Percentiles rank a stretch among this genome's conserved stretches.
Conservation (phyloP, 306 rosid species). For the Inga leiocalycina region DNA sequence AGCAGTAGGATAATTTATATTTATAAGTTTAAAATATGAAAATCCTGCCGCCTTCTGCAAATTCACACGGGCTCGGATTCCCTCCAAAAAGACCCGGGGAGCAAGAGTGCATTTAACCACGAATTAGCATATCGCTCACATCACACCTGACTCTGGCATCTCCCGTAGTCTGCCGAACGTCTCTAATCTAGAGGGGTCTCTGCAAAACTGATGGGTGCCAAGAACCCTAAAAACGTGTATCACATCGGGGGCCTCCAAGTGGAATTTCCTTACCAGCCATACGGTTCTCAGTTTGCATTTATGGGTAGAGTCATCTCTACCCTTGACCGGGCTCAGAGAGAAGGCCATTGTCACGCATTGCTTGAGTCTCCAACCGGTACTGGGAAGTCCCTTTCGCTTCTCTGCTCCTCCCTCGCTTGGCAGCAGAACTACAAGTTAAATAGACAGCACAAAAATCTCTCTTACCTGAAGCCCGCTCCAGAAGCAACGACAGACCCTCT, state of each 20-base stretch:
- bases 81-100: slow-evolving; percentile 32
- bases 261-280: slow-evolving; percentile 88
- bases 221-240: slow-evolving; percentile 56
- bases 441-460: slow-evolving; percentile 32
- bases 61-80: slow-evolving; percentile 25
- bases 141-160: background rate
- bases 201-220: slow-evolving; percentile 42
- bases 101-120: background rate
- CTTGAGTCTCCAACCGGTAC: slow-evolving; percentile 97
- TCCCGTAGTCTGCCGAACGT: background rate
- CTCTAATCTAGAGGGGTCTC: slow-evolving; percentile 35
- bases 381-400: slow-evolving; percentile 93
- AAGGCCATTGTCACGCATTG: slow-evolving; percentile 90
- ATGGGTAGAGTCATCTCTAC: slow-evolving; percentile 92
- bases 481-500: slow-evolving; percentile 68
- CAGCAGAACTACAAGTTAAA: slow-evolving; percentile 58
- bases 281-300: slow-evolving; percentile 84
- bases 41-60: slow-evolving; percentile 12
- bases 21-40: background rate
- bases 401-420: slow-evolving; percentile 92
- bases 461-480: slow-evolving; percentile 54
- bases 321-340: slow-evolving; percentile 76
- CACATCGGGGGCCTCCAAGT: slow-evolving; percentile 86
- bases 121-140: background rate
- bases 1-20: too few species aligned